Base-by-base conservation (phyloP, 257 asterid genomes). In the Hygrophila difformis region DNA sequence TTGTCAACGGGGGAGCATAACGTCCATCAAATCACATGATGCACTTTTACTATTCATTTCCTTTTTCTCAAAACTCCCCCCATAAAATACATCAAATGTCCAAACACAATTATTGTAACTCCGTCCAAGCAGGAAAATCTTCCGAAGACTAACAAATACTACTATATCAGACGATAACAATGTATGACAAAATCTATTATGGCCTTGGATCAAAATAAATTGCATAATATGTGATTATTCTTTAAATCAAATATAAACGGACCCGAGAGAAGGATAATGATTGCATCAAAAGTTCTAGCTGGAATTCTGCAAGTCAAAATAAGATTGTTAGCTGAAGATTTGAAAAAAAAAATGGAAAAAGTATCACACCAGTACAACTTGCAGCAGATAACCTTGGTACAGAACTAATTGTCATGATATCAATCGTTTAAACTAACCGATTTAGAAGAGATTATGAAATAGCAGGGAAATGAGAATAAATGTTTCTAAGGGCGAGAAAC, bases 201-300 rank as follows among this genome's bases (percentile, higher is more conserved):
- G 7, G 47, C 37, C 31, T 38, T 50, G 29, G 47, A 59, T 11
- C 57, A 55, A 35, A 55, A 35, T 11, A 17, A 48, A 13, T 33
- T 47, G 62, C 37, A 45, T 20, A 26, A 55, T 41, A 43, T 16
- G 28, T 14, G 26, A 43, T 39, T 43, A 26, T 49, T 44, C 39
- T 40, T 51, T 44, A 38, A 62, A 35, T 21, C 29, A 52, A 45
- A 51, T 33, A 49, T 35, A 57, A 55, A 67, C 67, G 8, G 60
- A 91, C 99, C 93, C 96, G 92, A 59, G 96, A 82, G 69, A 86
- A 86, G 62, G 72, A 62, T 35, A 91, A 79, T 8, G 95, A 91
- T 69, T 91, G 99, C 96, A 86, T 91, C 74, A 86, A 63, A 47
- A 91, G 88, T 67, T 86, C 99, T 26, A 91, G 88, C 92, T 66